phyloP scores from a whole-genome alignment of 306 rosid genomes.

The Glycine soja region DNA sequence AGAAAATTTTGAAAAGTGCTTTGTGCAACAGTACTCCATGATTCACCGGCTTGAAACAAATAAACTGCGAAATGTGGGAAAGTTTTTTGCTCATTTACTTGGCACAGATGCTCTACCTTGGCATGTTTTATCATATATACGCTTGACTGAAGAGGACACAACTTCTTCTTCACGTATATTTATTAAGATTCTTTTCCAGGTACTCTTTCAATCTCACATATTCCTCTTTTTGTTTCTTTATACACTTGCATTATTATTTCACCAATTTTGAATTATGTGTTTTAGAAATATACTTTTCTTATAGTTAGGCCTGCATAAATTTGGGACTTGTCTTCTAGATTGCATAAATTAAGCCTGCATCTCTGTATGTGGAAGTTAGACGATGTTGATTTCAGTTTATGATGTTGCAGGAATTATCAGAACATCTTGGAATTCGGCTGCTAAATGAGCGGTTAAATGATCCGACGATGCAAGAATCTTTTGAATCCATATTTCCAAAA shows the following conservation, averaged over 20 bases:
- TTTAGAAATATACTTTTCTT: slow-evolving; percentile 13
- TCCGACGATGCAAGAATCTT: slow-evolving; percentile 72
- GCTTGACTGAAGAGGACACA: slow-evolving; percentile 89
- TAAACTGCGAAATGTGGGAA: slow-evolving; percentile 80
- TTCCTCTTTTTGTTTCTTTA: slow-evolving; percentile 3
- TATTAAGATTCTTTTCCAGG: slow-evolving; percentile 93
- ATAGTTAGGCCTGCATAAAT: background rate
- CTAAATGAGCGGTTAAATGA: slow-evolving; percentile 75
- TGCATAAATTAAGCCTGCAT: background rate
- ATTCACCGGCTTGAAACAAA: slow-evolving; percentile 87
- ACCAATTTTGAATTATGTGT: background rate
- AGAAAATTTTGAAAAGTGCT: slow-evolving; percentile 92
- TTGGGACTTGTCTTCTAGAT: background rate
- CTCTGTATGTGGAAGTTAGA: slow-evolving; percentile 1
- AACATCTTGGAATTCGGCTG: slow-evolving; percentile 77
- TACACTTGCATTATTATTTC: slow-evolving; percentile 17
- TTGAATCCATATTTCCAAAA: slow-evolving; percentile 78
- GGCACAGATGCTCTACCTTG: slow-evolving; percentile 93
- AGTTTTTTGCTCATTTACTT: slow-evolving; percentile 89
- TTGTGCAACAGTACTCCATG: slow-evolving; percentile 94
- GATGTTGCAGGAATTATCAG: slow-evolving; percentile 81
- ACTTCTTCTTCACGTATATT: slow-evolving; percentile 90
- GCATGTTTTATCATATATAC: slow-evolving; percentile 82
- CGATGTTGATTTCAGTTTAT: slow-evolving; percentile 44
- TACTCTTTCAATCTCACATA: slow-evolving; percentile 44